Conservation (phyloP, 177 flowering plant species). For the Vitis hybrid region DNA sequence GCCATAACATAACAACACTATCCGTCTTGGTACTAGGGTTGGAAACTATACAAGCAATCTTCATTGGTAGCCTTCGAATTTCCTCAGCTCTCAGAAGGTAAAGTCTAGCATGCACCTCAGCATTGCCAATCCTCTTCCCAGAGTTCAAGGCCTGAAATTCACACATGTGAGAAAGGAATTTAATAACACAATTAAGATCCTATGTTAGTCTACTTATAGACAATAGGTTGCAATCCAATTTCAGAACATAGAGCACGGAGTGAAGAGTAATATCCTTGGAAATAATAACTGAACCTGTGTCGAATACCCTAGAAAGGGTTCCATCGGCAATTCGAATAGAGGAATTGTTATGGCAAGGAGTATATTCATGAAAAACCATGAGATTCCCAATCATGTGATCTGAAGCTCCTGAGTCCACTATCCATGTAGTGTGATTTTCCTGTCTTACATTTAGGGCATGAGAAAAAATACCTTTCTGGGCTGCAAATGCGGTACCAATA, state of each 20-base stretch:
- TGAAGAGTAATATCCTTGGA: not conserved
- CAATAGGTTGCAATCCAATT: conserved; percentile 7
- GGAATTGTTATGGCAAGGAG: not conserved
- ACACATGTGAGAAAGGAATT: no score
- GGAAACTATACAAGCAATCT: not conserved
- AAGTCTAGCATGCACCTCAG: conserved; percentile 5
- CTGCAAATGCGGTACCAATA: no score
- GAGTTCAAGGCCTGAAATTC: conserved; percentile 2
- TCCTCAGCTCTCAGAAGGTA: not conserved
- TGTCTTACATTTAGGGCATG: no score
- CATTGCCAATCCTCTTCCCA: conserved; percentile 21
- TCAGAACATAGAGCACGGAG: conserved; percentile 5
- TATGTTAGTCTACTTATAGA: conserved; percentile 7
- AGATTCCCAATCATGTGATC: conserved; percentile 4
- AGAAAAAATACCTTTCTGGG: no score
- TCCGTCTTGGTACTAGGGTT: not conserved
- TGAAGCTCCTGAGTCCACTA: conserved; percentile 2
- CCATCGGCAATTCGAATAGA: not conserved
- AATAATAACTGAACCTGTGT: not conserved
- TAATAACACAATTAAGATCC: conserved; percentile 4
- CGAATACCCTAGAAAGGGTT: not conserved
- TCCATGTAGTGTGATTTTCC: not conserved
- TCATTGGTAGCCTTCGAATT: not conserved
- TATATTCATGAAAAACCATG: not conserved
- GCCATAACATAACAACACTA: conserved; percentile 4